Conservation (phyloP, 2,329 filamentous ascomycete genomes). For the Fusarium lyarnte region DNA sequence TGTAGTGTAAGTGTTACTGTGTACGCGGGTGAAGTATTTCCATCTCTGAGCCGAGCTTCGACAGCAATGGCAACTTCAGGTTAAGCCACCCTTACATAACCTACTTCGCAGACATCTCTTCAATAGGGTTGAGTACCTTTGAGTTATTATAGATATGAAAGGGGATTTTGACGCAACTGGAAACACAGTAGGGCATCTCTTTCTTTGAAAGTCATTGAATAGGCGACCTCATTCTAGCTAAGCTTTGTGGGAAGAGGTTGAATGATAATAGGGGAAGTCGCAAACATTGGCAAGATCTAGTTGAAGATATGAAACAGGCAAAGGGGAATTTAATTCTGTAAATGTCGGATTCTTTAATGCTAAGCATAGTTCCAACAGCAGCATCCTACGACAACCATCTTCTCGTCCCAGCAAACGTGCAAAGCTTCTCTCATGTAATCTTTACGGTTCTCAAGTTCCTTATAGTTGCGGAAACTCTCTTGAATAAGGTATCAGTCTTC, state of each 20-base stretch:
- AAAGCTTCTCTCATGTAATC: background rate
- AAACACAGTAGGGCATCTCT: background rate
- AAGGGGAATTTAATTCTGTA: background rate
- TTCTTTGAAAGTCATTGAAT: background rate
- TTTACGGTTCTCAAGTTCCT: no score
- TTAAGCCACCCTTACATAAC: background rate
- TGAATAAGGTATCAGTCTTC: no score
- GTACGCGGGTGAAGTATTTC: background rate
- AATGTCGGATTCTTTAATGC: background rate
- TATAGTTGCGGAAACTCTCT: rapidly evolving
- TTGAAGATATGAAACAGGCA: rapidly evolving
- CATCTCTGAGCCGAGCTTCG: background rate
- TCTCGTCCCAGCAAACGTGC: no score
- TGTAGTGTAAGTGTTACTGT: background rate
- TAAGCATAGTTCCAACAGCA: background rate
- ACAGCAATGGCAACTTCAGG: background rate
- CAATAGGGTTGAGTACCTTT: background rate
- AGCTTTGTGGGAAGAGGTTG: background rate
- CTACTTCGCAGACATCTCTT: background rate
- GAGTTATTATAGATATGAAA: background rate
- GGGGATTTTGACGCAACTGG: background rate
- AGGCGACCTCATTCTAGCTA: background rate
- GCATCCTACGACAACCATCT: background rate
- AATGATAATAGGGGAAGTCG: background rate
- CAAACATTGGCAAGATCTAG: background rate